Base-by-base conservation (phyloP, 768 basidiomycete genomes). In the Kwoniella sp. region DNA sequence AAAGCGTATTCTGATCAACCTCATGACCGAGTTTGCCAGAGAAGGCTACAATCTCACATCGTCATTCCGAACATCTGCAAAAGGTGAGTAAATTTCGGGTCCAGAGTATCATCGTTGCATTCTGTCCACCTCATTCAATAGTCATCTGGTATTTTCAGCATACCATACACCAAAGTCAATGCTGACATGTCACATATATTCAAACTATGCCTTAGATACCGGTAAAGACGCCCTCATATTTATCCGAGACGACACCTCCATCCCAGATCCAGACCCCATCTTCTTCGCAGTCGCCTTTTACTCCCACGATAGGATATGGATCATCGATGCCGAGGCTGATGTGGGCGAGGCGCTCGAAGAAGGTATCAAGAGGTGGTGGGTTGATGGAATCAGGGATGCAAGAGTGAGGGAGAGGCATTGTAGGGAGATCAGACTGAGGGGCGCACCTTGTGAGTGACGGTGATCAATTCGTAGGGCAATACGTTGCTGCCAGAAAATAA, bases 291-390 rank as follows among this genome's bases (percentile, higher is more conserved):
- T 76, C 0, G 74, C 70, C 12, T 76, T 76, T 54, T 64, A 73
- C 58, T 70, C 68, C 1, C 56, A 53, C 53, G 74, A 76, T 40
- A 54, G 70, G 37, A 64, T 76, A 26, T 76, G 74, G 74, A 73
- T 76, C 30, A 76, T 76, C 55, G 74, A 76, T 37, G 69, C 74
- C n/a, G 73, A 74, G 40, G 74, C 74, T 4, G 74, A 76, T 37
- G 67, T 76, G 1, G 74, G 74, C 3, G 61, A 76, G 49, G 66
- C 65, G 3, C 47, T 76, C 8, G 74, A 76, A 52, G 65, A 72
- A 55, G 72, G 72, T 8, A 73, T 76, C 55, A 69, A 62, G 47
- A 60, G 56, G 12, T 67, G 54, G 46, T 76, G 74, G 74, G 19
- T 67, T 3, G 70, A 73, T 30, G 74, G 74, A 13, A 60, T 76